Evolutionary conservation across 2,329 filamentous ascomycete genomes (phyloP), one percentile per base, ranked within the genome.

Genomic region (Colletotrichum lindemuthianum): DNA sequence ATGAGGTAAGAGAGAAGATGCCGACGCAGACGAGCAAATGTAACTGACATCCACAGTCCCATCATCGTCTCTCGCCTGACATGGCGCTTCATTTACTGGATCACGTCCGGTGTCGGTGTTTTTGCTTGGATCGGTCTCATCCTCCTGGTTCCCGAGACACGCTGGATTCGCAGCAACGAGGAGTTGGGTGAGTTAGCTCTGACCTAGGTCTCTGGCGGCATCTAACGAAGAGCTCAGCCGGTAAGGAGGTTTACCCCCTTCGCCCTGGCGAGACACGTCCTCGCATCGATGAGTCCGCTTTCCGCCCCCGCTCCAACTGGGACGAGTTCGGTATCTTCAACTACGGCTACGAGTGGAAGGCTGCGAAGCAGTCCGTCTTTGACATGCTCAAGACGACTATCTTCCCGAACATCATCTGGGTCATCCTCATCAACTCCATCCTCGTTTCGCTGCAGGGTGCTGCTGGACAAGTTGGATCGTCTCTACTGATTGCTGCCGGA

Each of bases 81-180:
- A 52, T 78, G 76, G 77, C 71, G 77, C 24, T 75, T 69, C 69
- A 67, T 79, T 13, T 79, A 79, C 67, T 75, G 68, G 41, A 71
- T 75, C 41, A 74, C 74, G 2, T 75, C 74, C 1, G 71, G 69
- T 6, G 59, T 72, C 7, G 75, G 73, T 5, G 65, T 74, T 9
- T 45, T 74, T 0, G 72, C 76, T 3, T 79, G 76, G 76, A 47
- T 78, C 6, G 55, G 69, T 16, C 64, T 78, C 6, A 69, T 78
- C n/a, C 49, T 70, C 2, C 70, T 75, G n/a, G 68, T 79, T 3
- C 77, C 77, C 2, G 77, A 79, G 69, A 78, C 77, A 1, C 71
- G 75, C 6, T 76, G 72, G 72, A 70, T 70, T 0, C 71, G 77
- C 24, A 72, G 73, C 8, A 65, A 61, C 13, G 72, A 74, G 10